Percentiles rank a stretch among this genome's conserved stretches.
Conservation (phyloP, 2,329 filamentous ascomycete species). For the Didymellaceae sp. region DNA sequence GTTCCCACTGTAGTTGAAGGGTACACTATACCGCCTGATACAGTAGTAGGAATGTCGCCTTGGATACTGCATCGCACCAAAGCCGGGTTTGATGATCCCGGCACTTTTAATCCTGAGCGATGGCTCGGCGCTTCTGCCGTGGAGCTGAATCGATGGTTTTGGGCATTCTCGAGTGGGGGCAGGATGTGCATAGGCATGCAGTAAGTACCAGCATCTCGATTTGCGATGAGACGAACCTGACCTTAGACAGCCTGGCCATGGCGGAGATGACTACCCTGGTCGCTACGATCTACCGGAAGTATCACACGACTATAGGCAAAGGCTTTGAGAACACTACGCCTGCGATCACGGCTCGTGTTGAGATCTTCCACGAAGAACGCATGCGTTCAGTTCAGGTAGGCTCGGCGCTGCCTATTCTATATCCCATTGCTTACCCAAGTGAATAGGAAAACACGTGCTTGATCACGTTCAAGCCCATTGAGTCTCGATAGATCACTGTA, state of each 20-base stretch:
- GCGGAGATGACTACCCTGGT: constrained; percentile 2
- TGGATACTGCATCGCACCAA: background rate
- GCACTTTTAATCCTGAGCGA: background rate
- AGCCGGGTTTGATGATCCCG: background rate
- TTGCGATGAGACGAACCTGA: background rate
- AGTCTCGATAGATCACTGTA: background rate
- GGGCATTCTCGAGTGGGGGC: background rate
- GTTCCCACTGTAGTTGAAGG: background rate
- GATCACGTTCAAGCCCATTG: background rate
- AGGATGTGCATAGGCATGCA: constrained; percentile 4
- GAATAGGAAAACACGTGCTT: background rate
- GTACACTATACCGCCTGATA: background rate
- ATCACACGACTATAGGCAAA: background rate
- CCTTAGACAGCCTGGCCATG: background rate
- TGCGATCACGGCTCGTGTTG: background rate
- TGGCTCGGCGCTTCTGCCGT: background rate
- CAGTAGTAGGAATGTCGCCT: background rate
- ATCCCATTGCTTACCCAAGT: background rate
- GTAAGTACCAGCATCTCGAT: background rate
- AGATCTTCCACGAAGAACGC: background rate
- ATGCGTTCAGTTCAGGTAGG: background rate
- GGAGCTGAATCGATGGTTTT: constrained; percentile 3
- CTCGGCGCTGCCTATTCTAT: background rate
- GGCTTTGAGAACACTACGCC: background rate
- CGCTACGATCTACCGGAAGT: background rate